Evolutionary conservation across 768 basidiomycete genomes (phyloP), one percentile per base, ranked within the genome.

Genomic region (Suillus cothurnatus): DNA sequence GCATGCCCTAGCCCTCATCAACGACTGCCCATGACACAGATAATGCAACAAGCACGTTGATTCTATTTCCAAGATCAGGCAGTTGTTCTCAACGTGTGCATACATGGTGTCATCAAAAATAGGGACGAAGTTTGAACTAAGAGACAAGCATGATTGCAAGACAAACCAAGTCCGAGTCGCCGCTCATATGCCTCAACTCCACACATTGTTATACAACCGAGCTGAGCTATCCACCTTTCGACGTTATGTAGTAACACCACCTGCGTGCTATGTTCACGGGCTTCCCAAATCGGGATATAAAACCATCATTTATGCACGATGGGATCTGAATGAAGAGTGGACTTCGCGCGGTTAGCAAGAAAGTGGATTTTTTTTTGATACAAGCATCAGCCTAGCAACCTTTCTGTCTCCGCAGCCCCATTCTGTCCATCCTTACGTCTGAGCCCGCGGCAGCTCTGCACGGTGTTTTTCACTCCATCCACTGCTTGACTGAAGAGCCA

Each of bases 401-500:
- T 57, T 31, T 61, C 68, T 12, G 28, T 23, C 2, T 45, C 60
- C 34, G 6, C 52, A 17, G 7, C 23, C 0, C 55, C 69, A 49
- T 65, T 56, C 39, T 8, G 28, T 11, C 5, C 11, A 6, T 62
- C 58, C 36, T 47, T 59, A 4, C 38, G 47, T 47, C 64, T 60
- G 38, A 59, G 39, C 41, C 64, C 71, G 43, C 68, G 66, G 23
- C 68, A 68, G 23, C 65, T 39, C 53, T 9, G 7, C 8, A 64
- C 23, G 58, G 0, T 41, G n/a, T 4, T 0, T 28, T 67, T 73
- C 36, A 65, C 8, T 28, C 66, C 62, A 15, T 56, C 61, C 5
- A 72, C 69, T 28, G 73, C 61, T 64, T 61, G 66, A 0, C 56
- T 69, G 15, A 77, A 67, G 2, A 74, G 32, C 74, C 74, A 74